Base-by-base conservation (phyloP, 1,139 yeast species). In the Meyerozyma smithsonii region DNA sequence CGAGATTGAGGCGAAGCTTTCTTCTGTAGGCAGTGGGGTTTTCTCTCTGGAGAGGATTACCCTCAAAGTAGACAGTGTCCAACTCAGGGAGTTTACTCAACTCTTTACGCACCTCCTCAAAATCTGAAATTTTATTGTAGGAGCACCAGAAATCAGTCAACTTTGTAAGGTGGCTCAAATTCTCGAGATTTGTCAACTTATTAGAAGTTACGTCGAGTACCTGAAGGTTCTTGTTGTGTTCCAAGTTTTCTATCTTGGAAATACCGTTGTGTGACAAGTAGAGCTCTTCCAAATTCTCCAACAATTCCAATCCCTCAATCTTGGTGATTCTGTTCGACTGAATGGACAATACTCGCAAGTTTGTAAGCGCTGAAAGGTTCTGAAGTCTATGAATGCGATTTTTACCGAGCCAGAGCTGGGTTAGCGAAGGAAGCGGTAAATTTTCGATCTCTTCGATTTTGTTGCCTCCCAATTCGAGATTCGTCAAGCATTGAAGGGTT, bases 91-190 rank as follows among this genome's bases (percentile, higher is more conserved):
- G 66, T 32, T 66, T 67, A 12, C 82, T 79, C 43, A 92, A 70
- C 56, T 87, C 81, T 32, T 72, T 61, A 36, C 79, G 81, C 35
- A 94, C 65, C 42, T 88, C 84, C 35, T 79, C 79, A 58, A 87
- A 90, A 35, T 77, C 69, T 24, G 77, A 74, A 21, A 94, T 61
- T 52, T 74, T 61, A 60, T 92, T 94, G 50, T 79, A 78, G 0
- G 96, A 86, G 24, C 95, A 89, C 98, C 98, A 94, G 40, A 94
- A 69, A 60, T 94, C 99, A 8, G 96, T 89, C 47, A 94, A 69
- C 26, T 83, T 60, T 0, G 52, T 59, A 46, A 92, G 71, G 52
- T 86, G 95, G 2, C 70, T 64, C 41, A 94, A 54, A 46, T 84
- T 82, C 42, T 79, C 82, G 39, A 94, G 64, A 39, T 73, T 71